Base-by-base conservation (phyloP, 1,139 yeast genomes). In the Candida tetrigidarum region DNA sequence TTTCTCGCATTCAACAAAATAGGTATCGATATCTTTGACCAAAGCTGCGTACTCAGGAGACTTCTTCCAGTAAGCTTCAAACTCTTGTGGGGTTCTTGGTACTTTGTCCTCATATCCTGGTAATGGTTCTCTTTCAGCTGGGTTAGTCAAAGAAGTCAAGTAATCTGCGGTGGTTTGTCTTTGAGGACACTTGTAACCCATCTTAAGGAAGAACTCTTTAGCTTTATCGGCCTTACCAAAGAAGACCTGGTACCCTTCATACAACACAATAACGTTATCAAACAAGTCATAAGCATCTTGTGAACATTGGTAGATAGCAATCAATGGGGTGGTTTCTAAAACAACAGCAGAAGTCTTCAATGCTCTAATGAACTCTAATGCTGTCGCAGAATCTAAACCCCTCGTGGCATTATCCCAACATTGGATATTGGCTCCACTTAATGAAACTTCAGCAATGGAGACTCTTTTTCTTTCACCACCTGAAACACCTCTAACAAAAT, bases 151-250 rank as follows among this genome's bases (percentile, higher is more conserved):
- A 1, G 92, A 80, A 2, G 96, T 87, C 56, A 88, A 71, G 63
- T 79, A 89, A 62, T 89, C 96, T 19, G 92, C 89, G 48, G 93
- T 84, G 7, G 95, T 84, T 68, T 86, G 91, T 63, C 96, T 81
- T 30, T 77, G 73, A 28, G 88, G 86, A 58, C 91, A 86, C 12
- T 74, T 63, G 53, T 65, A 80, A 5, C 84, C 84, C 78, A 78
- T 68, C 11, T 63, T 63, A 39, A 64, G 55, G 47, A 79, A 79
- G 55, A 60, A 79, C 5, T 69, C 68, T 54, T 78, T 83, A 5
- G 93, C 96, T 26, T 68, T 61, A n/a, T 63, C 62, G n/a, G 82
- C 74, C 33, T 79, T 76, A 49, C 96, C 96, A 58, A 74, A 87
- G 66, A 63, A 89, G 45, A 89, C 83, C 63, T 88, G 95, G 56